phyloP scores from a whole-genome alignment of 73 alveolate genomes.

The Symbiodinium pilosum region DNA sequence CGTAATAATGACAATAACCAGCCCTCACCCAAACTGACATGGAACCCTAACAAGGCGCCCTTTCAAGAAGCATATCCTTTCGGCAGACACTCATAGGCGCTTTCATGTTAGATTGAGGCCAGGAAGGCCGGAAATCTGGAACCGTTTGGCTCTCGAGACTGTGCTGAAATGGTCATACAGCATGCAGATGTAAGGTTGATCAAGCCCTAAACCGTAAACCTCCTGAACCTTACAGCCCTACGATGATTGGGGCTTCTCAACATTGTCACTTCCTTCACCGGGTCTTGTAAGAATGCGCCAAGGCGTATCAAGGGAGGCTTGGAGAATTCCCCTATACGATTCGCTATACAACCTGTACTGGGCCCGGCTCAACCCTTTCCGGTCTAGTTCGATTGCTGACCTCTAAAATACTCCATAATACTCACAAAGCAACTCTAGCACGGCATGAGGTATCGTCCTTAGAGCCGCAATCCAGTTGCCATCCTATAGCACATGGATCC shows the following conservation, averaged over 20 bases:
- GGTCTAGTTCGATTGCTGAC: background rate
- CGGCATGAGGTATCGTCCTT: no score
- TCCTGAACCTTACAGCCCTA: background rate
- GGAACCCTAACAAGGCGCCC: background rate
- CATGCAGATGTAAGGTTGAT: no score
- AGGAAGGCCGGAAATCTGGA: background rate
- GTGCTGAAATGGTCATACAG: no score
- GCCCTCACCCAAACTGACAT: no score
- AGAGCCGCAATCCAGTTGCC: no score
- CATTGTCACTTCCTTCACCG: slow-evolving; percentile 77
- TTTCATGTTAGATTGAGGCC: background rate
- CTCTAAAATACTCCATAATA: background rate
- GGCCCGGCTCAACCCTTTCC: background rate
- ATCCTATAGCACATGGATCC: no score
- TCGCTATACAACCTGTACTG: background rate
- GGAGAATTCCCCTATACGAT: no score
- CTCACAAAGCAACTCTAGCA: no score
- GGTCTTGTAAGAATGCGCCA: slow-evolving; percentile 92
- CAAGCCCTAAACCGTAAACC: background rate
- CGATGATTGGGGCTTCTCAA: slow-evolving; percentile 76
- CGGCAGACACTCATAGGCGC: background rate
- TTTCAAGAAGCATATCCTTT: background rate
- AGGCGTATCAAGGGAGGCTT: background rate
- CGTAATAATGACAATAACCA: no score
- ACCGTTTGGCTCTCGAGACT: no score